Evolutionary conservation across 2,329 filamentous ascomycete species (phyloP).

Genomic region (Podosphaera xanthii): DNA sequence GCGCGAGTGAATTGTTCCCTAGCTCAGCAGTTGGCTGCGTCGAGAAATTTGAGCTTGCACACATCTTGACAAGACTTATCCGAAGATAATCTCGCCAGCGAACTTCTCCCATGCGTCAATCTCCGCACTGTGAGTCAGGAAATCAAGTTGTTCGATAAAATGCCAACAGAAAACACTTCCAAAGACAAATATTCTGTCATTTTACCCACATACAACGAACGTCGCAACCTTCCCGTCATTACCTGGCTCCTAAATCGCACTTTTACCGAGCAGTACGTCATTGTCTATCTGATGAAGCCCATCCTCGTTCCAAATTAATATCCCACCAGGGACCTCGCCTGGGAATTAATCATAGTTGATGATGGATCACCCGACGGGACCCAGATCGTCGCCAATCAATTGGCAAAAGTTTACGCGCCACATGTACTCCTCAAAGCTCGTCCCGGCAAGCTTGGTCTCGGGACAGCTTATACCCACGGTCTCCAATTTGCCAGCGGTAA

Average conservation of each 20-base stretch:
- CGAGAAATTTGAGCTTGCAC: no score
- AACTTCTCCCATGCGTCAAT: no score
- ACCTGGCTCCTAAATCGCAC: constrained; percentile 82
- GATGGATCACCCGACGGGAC: constrained; percentile 94
- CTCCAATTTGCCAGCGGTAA: constrained; percentile 75
- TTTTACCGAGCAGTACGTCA: constrained; percentile 60
- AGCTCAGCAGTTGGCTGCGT: no score
- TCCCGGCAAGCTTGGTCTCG: constrained; percentile 36
- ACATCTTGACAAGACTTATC: no score
- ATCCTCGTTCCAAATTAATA: not conserved
- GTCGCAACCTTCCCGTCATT: constrained; percentile 87
- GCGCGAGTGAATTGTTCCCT: no score
- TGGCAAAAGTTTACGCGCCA: constrained; percentile 61
- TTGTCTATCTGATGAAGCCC: not conserved
- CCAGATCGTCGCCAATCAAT: constrained; percentile 70
- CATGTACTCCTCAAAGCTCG: constrained; percentile 72
- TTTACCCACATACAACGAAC: constrained; percentile 96
- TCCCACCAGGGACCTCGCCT: constrained; percentile 55
- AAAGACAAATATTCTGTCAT: constrained; percentile 88
- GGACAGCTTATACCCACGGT: constrained; percentile 15
- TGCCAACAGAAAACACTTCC: constrained; percentile 3
- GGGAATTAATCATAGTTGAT: constrained; percentile 95
- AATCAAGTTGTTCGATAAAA: no score
- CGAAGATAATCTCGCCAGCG: no score
- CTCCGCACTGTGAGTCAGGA: no score